phyloP scores from a whole-genome alignment of 2,329 filamentous ascomycete genomes.

The Cladophialophora immunda region DNA sequence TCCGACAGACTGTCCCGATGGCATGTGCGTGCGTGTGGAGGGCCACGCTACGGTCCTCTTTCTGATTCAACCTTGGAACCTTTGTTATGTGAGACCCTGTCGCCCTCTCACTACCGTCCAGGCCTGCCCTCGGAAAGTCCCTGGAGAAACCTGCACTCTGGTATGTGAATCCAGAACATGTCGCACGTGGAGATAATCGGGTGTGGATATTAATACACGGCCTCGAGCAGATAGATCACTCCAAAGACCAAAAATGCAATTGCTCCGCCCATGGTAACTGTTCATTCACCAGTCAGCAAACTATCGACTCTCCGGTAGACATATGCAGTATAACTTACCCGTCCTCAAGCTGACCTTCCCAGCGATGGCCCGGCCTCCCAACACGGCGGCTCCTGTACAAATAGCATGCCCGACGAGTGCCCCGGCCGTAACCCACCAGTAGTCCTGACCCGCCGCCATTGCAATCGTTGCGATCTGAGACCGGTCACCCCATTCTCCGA shows the following conservation, averaged over 20 bases:
- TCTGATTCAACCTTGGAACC: too few relatives aligned
- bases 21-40: too few relatives aligned
- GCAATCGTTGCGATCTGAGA: constrained; percentile 98
- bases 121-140: neutral
- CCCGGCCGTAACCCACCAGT: constrained; percentile 97
- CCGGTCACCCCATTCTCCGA: constrained; percentile 97
- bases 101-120: too few relatives aligned
- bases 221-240: constrained; percentile 88
- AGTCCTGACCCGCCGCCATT: constrained; percentile 97
- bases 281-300: constrained; percentile 30
- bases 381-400: constrained; percentile 89
- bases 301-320: constrained; percentile 7
- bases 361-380: constrained; percentile 91
- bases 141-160: neutral
- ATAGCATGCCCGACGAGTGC: constrained; percentile 85
- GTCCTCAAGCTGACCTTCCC: constrained; percentile 94
- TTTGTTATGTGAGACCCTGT: too few relatives aligned
- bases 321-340: constrained; percentile 69
- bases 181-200: neutral
- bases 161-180: neutral
- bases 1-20: too few relatives aligned
- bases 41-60: too few relatives aligned
- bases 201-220: constrained; percentile 61
- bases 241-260: constrained; percentile 90
- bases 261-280: constrained; percentile 92